These are phyloP conservation scores for Ilex aquifolium DNA, from an alignment of 257 asterid species.

Conservation along the genomic window DNA sequence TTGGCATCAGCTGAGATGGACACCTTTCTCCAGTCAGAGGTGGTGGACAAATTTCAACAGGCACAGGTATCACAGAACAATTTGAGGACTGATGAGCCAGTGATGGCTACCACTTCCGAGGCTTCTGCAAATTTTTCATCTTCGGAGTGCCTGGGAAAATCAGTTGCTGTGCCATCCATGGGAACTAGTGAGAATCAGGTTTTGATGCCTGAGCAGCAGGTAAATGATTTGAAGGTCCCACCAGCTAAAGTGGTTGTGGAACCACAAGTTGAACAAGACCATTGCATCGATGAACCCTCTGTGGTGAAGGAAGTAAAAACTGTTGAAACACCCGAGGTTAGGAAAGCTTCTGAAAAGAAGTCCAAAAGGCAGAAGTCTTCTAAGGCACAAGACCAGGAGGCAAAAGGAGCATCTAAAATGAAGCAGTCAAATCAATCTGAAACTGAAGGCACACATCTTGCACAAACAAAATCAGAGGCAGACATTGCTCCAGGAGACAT, in stretches of 20 bases:
- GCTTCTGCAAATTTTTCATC: background rate
- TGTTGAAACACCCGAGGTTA: slow-evolving; percentile 12
- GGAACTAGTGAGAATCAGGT: slow-evolving; percentile 20
- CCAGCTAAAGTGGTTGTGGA: slow-evolving; percentile 20
- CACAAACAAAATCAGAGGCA: slow-evolving; percentile 29
- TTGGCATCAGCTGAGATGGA: background rate
- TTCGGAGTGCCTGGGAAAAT: slow-evolving; percentile 10
- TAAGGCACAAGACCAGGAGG: slow-evolving; percentile 47
- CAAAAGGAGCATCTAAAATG: slow-evolving; percentile 38
- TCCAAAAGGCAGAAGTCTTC: slow-evolving; percentile 77
- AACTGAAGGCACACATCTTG: slow-evolving; percentile 24
- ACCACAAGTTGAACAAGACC: slow-evolving; percentile 29
- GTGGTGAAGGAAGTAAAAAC: slow-evolving; percentile 6
- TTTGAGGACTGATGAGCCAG: background rate
- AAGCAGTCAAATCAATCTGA: slow-evolving; percentile 42
- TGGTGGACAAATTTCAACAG: background rate
- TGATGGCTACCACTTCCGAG: background rate
- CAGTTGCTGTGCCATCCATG: slow-evolving; percentile 17
- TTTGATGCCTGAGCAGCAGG: slow-evolving; percentile 18
- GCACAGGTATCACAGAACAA: background rate
- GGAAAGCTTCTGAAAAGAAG: slow-evolving; percentile 69
- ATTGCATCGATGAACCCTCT: slow-evolving; percentile 28
- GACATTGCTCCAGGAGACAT: slow-evolving; percentile 24
- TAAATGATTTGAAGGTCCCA: slow-evolving; percentile 21
- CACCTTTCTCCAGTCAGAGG: background rate